These are phyloP conservation scores for Taphrina sp. DNA, from an alignment of 1,139 yeast genomes.

Conservation along the genomic window DNA sequence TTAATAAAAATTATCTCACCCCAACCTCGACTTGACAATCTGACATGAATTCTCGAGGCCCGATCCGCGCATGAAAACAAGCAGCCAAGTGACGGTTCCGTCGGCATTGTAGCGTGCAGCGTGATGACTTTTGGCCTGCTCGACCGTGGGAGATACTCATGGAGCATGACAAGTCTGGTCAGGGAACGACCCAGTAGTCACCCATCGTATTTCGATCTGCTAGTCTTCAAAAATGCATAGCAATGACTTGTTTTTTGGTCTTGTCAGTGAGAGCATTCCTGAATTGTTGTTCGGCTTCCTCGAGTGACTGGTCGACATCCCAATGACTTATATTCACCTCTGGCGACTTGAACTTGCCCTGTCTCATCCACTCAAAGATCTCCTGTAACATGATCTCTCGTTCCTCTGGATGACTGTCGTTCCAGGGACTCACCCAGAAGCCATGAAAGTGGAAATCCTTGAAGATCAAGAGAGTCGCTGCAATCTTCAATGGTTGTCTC, in stretches of 20 bases:
- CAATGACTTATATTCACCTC: conserved; percentile 9
- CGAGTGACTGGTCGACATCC: conserved; percentile 1
- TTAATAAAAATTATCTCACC: no score
- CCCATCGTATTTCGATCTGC: no score
- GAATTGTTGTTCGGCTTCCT: conserved; percentile 5
- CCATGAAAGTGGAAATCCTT: conserved; percentile 84
- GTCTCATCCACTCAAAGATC: conserved; percentile 64
- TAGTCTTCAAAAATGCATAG: conserved; percentile 10
- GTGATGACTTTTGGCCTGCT: no score
- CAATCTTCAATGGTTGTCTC: conserved; percentile 83
- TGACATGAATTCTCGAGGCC: no score
- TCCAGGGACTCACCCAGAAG: conserved; percentile 86
- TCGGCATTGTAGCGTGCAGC: no score
- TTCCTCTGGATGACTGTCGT: conserved; percentile 60
- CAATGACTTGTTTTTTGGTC: conserved; percentile 15
- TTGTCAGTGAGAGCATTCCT: conserved; percentile 11
- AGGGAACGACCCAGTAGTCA: no score
- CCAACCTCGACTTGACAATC: no score
- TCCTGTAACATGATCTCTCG: conserved; percentile 61
- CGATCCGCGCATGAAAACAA: no score
- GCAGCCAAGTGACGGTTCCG: no score
- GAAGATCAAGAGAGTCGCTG: conserved; percentile 85
- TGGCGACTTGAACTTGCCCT: conserved; percentile 51
- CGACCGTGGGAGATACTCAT: no score
- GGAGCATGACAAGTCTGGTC: no score